Evolutionary conservation across 257 asterid species (phyloP).

Genomic region (Verbena officinalis): DNA sequence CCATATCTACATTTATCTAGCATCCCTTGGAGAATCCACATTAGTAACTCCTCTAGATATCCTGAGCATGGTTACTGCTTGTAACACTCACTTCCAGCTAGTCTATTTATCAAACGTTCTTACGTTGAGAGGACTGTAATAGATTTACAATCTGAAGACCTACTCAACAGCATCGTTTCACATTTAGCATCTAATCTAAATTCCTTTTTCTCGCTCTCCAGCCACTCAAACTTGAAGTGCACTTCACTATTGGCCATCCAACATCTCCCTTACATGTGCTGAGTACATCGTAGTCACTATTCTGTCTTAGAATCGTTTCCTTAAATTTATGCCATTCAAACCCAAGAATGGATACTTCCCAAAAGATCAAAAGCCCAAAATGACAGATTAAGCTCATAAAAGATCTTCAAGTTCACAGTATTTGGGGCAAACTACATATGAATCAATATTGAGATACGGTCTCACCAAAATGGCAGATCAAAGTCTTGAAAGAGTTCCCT

Average conservation of each 20-base stretch:
- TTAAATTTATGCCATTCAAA: no score
- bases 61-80: neutral
- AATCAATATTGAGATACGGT: no score
- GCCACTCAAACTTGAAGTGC: neutral
- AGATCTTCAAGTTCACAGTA: no score
- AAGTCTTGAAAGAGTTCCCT: no score
- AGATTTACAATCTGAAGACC: constrained; percentile 8
- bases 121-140: neutral
- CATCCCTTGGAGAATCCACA: neutral
- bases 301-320: no score
- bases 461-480: no score
- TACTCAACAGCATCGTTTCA: neutral
- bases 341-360: no score
- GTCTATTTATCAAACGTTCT: neutral
- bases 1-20: neutral
- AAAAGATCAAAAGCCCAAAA: no score
- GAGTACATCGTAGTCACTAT: neutral
- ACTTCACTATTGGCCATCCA: neutral
- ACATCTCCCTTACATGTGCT: neutral
- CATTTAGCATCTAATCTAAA: neutral
- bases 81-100: constrained; percentile 1
- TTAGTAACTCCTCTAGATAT: neutral
- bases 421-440: no score
- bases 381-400: no score
- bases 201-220: constrained; percentile 2